phyloP scores from a whole-genome alignment of 805 yeast species.

The Zygoascus biomembranicola region DNA sequence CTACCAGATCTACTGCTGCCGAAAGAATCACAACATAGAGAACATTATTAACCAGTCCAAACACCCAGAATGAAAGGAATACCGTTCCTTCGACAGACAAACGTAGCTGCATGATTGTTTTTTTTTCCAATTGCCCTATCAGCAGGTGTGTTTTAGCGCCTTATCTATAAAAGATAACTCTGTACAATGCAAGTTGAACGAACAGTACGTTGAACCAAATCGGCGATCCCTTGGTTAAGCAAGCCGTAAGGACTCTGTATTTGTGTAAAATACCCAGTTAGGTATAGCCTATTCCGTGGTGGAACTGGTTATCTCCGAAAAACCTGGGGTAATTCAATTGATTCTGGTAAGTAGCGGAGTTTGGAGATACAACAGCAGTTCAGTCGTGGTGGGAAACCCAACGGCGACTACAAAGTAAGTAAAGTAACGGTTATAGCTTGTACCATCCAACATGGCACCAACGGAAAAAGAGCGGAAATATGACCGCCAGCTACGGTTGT shows the following conservation, averaged over 20 bases:
- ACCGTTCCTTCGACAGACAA: conserved; percentile 4
- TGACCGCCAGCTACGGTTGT: conserved; percentile 81
- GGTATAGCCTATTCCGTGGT: background rate
- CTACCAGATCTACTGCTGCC: conserved; percentile 89
- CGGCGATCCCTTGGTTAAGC: no score
- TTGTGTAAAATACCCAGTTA: background rate
- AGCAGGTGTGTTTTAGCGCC: no score
- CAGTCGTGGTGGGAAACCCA: no score
- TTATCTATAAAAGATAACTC: background rate
- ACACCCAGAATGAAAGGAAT: conserved; percentile 55
- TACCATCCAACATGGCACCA: background rate
- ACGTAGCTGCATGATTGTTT: background rate
- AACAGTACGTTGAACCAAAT: background rate
- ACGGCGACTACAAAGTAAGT: no score
- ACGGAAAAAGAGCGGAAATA: conserved; percentile 37
- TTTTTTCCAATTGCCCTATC: background rate
- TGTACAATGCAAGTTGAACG: background rate
- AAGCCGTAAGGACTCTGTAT: background rate
- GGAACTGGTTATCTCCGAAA: no score
- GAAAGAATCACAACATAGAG: conserved; percentile 85
- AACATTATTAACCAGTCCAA: conserved; percentile 83
- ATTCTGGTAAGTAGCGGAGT: no score
- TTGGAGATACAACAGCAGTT: no score
- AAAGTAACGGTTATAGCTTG: no score
- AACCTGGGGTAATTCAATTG: no score